Conservation (phyloP, 805 yeast species). For the Cyberlindnera samutprakarnensis region DNA sequence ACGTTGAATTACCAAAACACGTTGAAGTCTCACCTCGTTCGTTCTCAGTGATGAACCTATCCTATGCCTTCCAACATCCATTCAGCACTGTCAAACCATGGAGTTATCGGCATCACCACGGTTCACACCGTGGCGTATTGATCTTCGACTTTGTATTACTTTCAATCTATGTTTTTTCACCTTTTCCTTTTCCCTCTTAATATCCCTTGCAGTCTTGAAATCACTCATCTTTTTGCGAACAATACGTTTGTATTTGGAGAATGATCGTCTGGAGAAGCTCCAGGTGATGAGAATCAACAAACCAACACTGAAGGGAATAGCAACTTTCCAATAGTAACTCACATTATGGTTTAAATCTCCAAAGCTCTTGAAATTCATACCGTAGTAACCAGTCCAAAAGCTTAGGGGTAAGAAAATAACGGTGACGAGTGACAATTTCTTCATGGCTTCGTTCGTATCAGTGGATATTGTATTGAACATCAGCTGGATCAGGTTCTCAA, state of each 20-base stretch:
- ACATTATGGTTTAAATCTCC: constrained; percentile 27
- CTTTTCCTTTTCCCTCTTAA: constrained; percentile 6
- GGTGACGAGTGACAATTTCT: constrained; percentile 45
- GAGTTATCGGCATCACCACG: too few species aligned
- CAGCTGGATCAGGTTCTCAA: constrained; percentile 42
- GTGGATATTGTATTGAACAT: constrained; percentile 53
- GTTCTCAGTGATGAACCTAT: too few species aligned
- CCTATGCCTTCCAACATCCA: too few species aligned
- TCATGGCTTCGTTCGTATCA: constrained; percentile 47
- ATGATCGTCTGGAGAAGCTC: constrained; percentile 13
- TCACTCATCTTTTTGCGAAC: constrained; percentile 5
- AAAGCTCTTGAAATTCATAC: constrained; percentile 35
- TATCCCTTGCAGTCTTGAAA: constrained; percentile 6
- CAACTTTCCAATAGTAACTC: constrained; percentile 22
- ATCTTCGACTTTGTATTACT: too few species aligned
- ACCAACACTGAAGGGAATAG: constrained; percentile 31
- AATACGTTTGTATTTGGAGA: constrained; percentile 6
- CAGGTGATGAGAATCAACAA: constrained; percentile 30
- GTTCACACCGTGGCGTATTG: too few species aligned
- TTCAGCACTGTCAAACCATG: too few species aligned
- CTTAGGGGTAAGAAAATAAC: constrained; percentile 52
- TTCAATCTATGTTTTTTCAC: too few species aligned
- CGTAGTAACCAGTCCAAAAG: constrained; percentile 55
- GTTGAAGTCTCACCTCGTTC: too few species aligned
- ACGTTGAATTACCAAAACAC: too few species aligned